These are phyloP conservation scores for Zymoseptoria passerinii DNA, from an alignment of 2,329 filamentous ascomycete species.

Conservation along the genomic window DNA sequence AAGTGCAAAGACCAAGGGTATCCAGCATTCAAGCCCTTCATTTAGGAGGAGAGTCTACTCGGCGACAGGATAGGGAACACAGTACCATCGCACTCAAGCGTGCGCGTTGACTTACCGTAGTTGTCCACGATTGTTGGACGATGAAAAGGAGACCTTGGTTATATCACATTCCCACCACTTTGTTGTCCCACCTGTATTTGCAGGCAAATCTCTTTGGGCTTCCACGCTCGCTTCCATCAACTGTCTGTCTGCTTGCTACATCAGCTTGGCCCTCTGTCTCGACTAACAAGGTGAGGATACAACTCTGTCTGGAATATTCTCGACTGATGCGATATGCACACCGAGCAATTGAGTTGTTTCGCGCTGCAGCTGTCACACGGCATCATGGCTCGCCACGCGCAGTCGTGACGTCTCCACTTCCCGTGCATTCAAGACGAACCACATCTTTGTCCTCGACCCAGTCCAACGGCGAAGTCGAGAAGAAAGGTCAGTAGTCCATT, in stretches of 20 bases:
- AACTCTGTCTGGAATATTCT: background rate
- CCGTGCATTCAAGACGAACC: background rate
- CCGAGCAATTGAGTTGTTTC: background rate
- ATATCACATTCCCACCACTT: background rate
- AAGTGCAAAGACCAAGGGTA: constrained; percentile 13
- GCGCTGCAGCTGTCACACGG: background rate
- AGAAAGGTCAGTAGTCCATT: background rate
- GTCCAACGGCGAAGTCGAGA: background rate
- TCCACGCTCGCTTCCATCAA: background rate
- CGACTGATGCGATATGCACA: background rate
- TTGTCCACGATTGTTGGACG: background rate
- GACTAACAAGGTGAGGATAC: background rate
- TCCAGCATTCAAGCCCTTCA: constrained; percentile 18
- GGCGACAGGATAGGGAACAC: background rate
- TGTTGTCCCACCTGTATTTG: background rate
- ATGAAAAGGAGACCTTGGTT: background rate
- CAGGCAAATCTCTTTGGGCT: background rate
- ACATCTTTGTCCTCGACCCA: background rate
- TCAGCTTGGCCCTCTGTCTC: background rate
- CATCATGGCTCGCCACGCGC: background rate
- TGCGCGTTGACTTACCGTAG: background rate
- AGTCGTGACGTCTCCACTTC: background rate
- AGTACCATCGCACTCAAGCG: background rate
- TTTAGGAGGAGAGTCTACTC: background rate
- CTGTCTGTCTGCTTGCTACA: background rate